Conservation (phyloP, 805 yeast species). For the Nakazawaea laoshanensis region DNA sequence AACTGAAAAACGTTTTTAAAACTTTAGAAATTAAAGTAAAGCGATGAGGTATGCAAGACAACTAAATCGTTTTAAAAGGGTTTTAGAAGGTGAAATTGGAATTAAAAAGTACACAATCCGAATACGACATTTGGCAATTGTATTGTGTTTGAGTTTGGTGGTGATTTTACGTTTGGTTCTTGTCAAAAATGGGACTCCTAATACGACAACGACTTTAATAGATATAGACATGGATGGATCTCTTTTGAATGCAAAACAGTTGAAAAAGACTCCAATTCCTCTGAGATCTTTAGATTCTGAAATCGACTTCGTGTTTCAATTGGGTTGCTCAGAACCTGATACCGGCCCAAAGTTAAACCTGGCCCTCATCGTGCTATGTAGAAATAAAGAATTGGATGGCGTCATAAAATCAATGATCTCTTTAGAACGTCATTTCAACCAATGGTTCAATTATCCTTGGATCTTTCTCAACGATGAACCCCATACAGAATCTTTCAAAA, state of each 20-base stretch:
- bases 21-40: too few relatives aligned
- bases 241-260: constrained; percentile 1
- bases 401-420: constrained; percentile 66
- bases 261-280: constrained; percentile 17
- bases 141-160: too few relatives aligned
- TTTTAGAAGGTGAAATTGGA: too few relatives aligned
- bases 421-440: constrained; percentile 82
- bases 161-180: not conserved
- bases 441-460: constrained; percentile 93
- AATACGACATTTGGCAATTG: too few relatives aligned
- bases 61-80: too few relatives aligned
- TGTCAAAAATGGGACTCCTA: not conserved
- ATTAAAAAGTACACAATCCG: too few relatives aligned
- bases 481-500: constrained; percentile 58
- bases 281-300: constrained; percentile 16
- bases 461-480: constrained; percentile 78
- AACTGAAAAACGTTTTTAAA: too few relatives aligned
- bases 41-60: too few relatives aligned
- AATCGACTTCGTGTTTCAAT: constrained; percentile 21
- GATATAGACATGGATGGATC: constrained; percentile 7
- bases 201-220: constrained; percentile 3
- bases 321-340: constrained; percentile 18
- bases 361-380: constrained; percentile 72
- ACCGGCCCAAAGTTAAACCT: constrained; percentile 57
- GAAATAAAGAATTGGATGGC: constrained; percentile 75